Conservation (phyloP, 352 stramenopile species). For the Globisporangium cederbergense region DNA sequence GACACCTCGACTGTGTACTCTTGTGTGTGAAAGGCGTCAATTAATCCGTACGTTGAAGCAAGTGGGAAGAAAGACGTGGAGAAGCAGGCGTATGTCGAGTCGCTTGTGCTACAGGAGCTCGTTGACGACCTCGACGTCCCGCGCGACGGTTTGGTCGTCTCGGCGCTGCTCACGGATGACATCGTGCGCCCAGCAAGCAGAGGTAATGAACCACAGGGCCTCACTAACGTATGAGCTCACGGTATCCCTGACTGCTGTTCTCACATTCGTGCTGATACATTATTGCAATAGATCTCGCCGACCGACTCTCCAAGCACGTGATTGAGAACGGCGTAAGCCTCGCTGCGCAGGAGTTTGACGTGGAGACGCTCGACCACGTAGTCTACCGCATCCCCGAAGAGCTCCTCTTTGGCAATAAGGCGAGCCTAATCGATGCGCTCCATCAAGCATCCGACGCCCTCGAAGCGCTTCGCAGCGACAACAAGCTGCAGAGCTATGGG, state of each 20-base stretch:
- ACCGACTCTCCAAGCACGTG: constrained; percentile 33
- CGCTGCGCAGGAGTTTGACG: constrained; percentile 41
- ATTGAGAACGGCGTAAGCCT: constrained; percentile 49
- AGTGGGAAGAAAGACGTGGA: constrained; percentile 19
- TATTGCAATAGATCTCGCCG: constrained; percentile 22
- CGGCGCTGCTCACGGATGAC: constrained; percentile 50
- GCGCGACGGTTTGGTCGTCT: constrained; percentile 60
- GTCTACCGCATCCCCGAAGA: constrained; percentile 61
- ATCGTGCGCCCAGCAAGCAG: constrained; percentile 30
- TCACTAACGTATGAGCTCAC: not conserved
- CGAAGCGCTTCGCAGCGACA: constrained; percentile 33
- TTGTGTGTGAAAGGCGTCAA: constrained; percentile 24
- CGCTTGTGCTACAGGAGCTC: constrained; percentile 60
- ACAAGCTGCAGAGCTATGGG: constrained; percentile 63
- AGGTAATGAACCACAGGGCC: constrained; percentile 9
- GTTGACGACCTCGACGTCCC: constrained; percentile 58
- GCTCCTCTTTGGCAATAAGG: constrained; percentile 19
- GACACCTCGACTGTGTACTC: not conserved
- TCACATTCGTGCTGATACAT: not conserved
- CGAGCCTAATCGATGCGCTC: constrained; percentile 32
- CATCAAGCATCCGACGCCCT: constrained; percentile 30
- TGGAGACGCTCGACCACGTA: constrained; percentile 67
- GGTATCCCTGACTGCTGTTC: too few species aligned
- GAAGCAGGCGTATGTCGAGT: constrained; percentile 71
- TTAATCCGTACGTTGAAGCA: constrained; percentile 43